A percentile compares a stretch with the other conserved stretches of the same genome.
phyloP scores from a whole-genome alignment of 495 filamentous ascomycete species.

The Lasiosphaeria miniovina region DNA sequence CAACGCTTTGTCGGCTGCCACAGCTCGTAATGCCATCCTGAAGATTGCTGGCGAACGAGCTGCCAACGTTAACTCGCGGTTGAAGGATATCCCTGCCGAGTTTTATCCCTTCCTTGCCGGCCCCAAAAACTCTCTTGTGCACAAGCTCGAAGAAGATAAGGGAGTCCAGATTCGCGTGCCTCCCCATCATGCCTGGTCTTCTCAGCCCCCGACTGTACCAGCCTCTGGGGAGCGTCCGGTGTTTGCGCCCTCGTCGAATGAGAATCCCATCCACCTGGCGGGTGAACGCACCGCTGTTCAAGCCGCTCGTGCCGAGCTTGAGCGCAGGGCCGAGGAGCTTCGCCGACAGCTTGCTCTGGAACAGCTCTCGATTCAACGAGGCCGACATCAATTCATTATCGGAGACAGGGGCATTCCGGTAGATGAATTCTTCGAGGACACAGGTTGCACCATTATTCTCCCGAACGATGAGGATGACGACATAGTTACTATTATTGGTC shows the following conservation, averaged over 20 bases:
- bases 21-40: constrained; percentile 77
- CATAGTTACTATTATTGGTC: constrained; percentile 79
- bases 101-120: constrained; percentile 95
- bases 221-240: constrained; percentile 58
- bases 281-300: constrained; percentile 84
- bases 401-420: constrained; percentile 72
- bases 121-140: constrained; percentile 64
- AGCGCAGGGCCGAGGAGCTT: constrained; percentile 69
- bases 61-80: constrained; percentile 69
- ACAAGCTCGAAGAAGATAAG: constrained; percentile 59
- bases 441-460: constrained; percentile 83
- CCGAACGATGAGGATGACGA: constrained; percentile 74
- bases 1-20: constrained; percentile 75
- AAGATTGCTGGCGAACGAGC: constrained; percentile 82
- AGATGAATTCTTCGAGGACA: constrained; percentile 83
- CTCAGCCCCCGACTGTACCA: constrained; percentile 64
- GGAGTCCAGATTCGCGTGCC: constrained; percentile 76
- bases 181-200: constrained; percentile 69
- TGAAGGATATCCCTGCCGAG: constrained; percentile 82
- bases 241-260: constrained; percentile 61
- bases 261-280: constrained; percentile 74
- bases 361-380: constrained; percentile 69
- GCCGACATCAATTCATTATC: constrained; percentile 87
- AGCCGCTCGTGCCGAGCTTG: constrained; percentile 73
- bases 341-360: constrained; percentile 65